Evolutionary conservation across 495 filamentous ascomycete species (phyloP).

Genomic region (Opeltia flavorubescens): DNA sequence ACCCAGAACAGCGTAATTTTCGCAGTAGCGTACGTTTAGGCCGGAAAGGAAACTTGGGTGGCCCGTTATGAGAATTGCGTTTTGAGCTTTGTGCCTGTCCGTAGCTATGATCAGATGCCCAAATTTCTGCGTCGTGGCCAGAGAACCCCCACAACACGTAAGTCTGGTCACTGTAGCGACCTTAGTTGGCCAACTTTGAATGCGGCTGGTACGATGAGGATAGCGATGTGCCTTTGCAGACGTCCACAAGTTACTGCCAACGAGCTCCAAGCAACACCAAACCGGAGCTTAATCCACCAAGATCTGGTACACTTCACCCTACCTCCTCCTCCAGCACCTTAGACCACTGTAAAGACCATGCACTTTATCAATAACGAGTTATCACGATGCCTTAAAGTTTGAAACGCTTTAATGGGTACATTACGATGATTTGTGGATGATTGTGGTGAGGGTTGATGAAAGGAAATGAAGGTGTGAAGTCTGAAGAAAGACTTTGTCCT

Average conservation of each 20-base stretch:
- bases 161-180: background rate
- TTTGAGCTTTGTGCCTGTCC: constrained; percentile 4
- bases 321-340: background rate
- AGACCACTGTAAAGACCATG: background rate
- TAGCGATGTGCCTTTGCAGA: too few relatives aligned
- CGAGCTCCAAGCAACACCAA: background rate
- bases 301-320: background rate
- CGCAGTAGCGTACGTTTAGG: background rate
- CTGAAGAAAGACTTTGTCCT: background rate
- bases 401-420: background rate
- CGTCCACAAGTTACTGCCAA: background rate
- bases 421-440: background rate
- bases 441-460: background rate
- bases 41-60: constrained; percentile 1
- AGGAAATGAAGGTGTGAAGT: background rate
- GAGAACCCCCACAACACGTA: background rate
- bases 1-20: background rate
- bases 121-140: background rate
- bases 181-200: background rate
- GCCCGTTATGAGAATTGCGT: background rate
- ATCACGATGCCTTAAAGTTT: background rate
- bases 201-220: background rate
- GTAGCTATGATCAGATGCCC: constrained; percentile 8
- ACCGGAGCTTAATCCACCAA: background rate
- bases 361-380: background rate